phyloP scores from a whole-genome alignment of 345 rosid genomes.

The Populus euphratica region DNA sequence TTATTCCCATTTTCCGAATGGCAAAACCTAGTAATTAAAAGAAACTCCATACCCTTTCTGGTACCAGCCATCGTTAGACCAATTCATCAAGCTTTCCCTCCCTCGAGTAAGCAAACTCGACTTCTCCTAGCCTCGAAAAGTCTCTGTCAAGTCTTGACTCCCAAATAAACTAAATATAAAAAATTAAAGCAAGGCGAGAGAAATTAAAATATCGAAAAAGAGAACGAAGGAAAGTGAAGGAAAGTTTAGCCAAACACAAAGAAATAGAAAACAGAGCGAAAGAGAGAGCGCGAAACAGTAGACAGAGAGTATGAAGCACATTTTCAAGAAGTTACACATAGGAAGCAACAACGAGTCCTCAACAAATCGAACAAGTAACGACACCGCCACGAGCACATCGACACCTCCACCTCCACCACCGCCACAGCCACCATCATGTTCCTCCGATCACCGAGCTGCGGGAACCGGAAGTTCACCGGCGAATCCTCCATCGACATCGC shows the following conservation, averaged over 20 bases:
- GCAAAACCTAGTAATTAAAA: conserved; percentile 2
- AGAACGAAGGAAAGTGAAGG: conserved; percentile 2
- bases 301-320: conserved; percentile 62
- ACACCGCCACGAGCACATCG: not conserved
- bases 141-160: not conserved
- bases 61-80: not conserved
- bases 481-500: conserved; percentile 39
- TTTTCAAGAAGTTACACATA: conserved; percentile 85
- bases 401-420: conserved; percentile 34
- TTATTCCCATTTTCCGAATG: not conserved
- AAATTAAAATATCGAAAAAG: not conserved
- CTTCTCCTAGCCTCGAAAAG: conserved; percentile 3
- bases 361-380: conserved; percentile 58
- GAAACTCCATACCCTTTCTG: not conserved
- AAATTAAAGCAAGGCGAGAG: too few species aligned
- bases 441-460: conserved; percentile 48
- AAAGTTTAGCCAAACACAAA: not conserved
- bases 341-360: conserved; percentile 63
- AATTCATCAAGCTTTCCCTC: conserved; percentile 36
- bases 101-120: not conserved
- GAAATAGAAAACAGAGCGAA: not conserved
- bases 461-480: conserved; percentile 35
- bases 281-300: not conserved
- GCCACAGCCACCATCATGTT: conserved; percentile 21
- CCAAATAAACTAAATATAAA: not conserved